Base-by-base conservation (phyloP, 2,329 filamentous ascomycete species). In the Aspergillus sp. region DNA sequence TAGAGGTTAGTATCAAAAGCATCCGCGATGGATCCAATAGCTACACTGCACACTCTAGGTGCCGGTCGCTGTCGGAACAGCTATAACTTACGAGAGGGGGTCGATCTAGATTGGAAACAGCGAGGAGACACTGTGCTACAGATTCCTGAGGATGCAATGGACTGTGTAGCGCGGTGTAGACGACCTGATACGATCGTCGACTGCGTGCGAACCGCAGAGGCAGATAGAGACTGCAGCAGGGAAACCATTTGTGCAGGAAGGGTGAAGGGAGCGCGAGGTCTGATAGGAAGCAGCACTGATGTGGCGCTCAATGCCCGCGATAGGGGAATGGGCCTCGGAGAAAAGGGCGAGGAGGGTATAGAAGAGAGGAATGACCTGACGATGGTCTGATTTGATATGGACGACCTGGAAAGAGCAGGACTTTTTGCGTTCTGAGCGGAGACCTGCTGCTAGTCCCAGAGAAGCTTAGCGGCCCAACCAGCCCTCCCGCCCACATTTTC, bases 151-250 rank as follows among this genome's bases (percentile, higher is more conserved):
- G 71, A 72, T 65, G 68, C 69, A 61, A 72, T 66, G 66, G 69
- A 69, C 47, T 67, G 71, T 57, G 66, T 59, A 46, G 66, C 63
- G 55, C 63, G 68, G 43, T 64, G 64, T 54, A 76, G 64, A 62
- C 66, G 71, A 51, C 74, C 67, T 59, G 71, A 67, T 61, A 70
- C 64, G 38, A 64, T 60, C 34, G 71, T 71, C 54, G 68, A 72
- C 68, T 76, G 76, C 62, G 69, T 76, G 68, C 74, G 75, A 68
- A 74, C 67, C 52, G 72, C 70, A 59, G 76, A 72, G 57, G 72
- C 67, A 65, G 74, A 67, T 55, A 71, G 66, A 53, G 71, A 72
- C 57, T 69, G 64, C 53, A 75, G 63, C 54, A 74, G 56, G 64
- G 72, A 73, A 47, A 72, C 71, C 74, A 76, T 76, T 52, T 62